Percentiles rank a stretch among this genome's conserved stretches.
Evolutionary conservation across 768 basidiomycete genomes (phyloP).

Genomic region (Pisolithus tinctorius): DNA sequence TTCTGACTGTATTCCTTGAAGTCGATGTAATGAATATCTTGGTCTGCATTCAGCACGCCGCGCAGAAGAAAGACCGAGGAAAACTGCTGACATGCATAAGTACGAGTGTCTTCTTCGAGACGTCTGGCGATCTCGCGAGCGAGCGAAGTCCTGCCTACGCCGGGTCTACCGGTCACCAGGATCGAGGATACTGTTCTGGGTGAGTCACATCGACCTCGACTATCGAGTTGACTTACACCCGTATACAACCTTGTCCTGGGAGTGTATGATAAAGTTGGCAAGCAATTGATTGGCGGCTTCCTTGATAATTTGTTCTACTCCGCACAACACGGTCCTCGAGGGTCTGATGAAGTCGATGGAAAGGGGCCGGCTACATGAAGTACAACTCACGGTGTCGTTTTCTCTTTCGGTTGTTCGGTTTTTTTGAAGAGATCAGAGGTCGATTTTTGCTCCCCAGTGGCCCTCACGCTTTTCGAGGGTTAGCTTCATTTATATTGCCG

Average conservation of each 20-base stretch:
- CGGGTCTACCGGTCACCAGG: constrained; percentile 69
- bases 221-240: constrained; percentile 40
- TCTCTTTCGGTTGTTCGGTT: neutral
- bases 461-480: constrained; percentile 13
- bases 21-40: constrained; percentile 79
- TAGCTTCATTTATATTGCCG: neutral
- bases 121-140: constrained; percentile 51
- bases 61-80: neutral
- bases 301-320: constrained; percentile 57
- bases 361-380: neutral
- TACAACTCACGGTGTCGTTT: neutral
- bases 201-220: constrained; percentile 2
- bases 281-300: constrained; percentile 51
- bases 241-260: constrained; percentile 38
- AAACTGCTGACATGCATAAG: constrained; percentile 54
- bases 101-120: constrained; percentile 55
- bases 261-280: constrained; percentile 50
- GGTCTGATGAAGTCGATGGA: neutral
- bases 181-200: constrained; percentile 51
- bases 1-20: constrained; percentile 58
- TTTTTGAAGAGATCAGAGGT: constrained; percentile 15
- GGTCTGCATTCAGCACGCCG: constrained; percentile 3
- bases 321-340: constrained; percentile 40
- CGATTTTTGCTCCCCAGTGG: constrained; percentile 18
- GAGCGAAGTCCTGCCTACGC: constrained; percentile 80